Base-by-base conservation (phyloP, 2,329 filamentous ascomycete genomes). In the Mycosphaerella arachidis region DNA sequence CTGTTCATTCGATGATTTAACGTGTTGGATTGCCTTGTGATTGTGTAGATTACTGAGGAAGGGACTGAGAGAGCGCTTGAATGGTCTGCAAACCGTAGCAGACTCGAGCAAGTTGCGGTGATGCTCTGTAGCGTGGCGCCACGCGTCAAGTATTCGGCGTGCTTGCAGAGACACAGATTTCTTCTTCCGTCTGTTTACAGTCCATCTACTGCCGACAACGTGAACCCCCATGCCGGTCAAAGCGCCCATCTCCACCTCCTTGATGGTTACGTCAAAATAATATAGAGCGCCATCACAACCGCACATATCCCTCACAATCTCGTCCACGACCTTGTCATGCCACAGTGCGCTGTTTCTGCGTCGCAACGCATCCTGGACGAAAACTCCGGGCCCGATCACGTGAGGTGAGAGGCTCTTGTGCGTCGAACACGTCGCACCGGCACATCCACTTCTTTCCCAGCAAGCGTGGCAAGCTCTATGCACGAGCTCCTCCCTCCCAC, bases 391-490 rank as follows among this genome's bases (percentile, higher is more conserved):
- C 13, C 40, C 13, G 40, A 52, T 6, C 50, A 29, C 30, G 50
- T 20, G 27, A 20, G 7, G 30, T 6, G 12, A 3, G 50, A 31
- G 27, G 30, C 30, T 31, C n/a, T 52, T 52, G 29, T 31, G 30
- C 50, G 48, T 30, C n/a, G 48, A 20, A 52, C 48, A 52, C 48
- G 48, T 52, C 30, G 48, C 48, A 52, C 35, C 48, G 29, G 48
- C 48, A 52, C 31, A 31, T 52, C 30, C 53, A 18, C 20, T 12
- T 35, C n/a, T 3, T 46, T 27, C 35, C 18, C n/a, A 18, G 31
- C 24, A 51, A n/a, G 24, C 24, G 24, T 24, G 24, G 24, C 24
- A 24, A 43, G 53, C 35, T 45, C 29, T 13, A 33, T 35, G 27
- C 48, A 31, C 27, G 48, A 43, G 48, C 33, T 30, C n/a, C 35